These are phyloP conservation scores for Cryptococcus jaspeensis DNA, from an alignment of 1,284 basidiomycete species.

Conservation along the genomic window DNA sequence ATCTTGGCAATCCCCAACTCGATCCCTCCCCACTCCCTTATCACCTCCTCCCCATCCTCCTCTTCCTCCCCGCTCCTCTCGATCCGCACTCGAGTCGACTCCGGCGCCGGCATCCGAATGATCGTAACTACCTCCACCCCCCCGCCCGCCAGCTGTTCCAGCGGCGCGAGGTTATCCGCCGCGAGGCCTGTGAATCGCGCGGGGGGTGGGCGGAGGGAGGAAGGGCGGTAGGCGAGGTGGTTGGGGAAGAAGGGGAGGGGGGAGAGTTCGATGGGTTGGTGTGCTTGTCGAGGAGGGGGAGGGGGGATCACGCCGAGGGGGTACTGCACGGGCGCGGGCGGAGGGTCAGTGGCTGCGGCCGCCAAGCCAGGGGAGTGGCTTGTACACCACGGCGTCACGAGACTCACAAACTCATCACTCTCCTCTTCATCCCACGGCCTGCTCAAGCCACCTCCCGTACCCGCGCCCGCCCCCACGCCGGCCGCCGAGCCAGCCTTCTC, in stretches of 20 bases:
- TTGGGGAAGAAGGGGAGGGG: constrained; percentile 42
- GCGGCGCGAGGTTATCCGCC: constrained; percentile 5
- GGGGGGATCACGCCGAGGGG: constrained; percentile 35
- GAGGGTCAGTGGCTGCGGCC: background rate
- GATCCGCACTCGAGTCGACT: background rate
- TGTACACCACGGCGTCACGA: no score
- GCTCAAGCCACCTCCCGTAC: background rate
- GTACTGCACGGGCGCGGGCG: constrained; percentile 8
- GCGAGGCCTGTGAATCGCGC: constrained; percentile 19
- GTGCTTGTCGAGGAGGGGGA: constrained; percentile 1
- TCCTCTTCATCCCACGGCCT: background rate
- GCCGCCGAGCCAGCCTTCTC: constrained; percentile 4
- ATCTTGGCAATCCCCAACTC: constrained; percentile 30
- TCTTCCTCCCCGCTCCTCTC: constrained; percentile 9
- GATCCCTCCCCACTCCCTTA: constrained; percentile 33
- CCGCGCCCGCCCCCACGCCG: background rate
- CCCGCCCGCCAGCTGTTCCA: constrained; percentile 33
- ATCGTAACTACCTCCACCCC: constrained; percentile 37
- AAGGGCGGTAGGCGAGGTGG: constrained; percentile 42
- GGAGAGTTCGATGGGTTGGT: constrained; percentile 18
- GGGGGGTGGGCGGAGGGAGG: constrained; percentile 28
- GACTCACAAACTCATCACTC: constrained; percentile 12
- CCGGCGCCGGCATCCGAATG: constrained; percentile 39
- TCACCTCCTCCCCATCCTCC: constrained; percentile 24
- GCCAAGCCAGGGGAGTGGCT: no score